Evolutionary conservation across 306 rosid genomes (phyloP).

Genomic region (Crataegus laevigata): DNA sequence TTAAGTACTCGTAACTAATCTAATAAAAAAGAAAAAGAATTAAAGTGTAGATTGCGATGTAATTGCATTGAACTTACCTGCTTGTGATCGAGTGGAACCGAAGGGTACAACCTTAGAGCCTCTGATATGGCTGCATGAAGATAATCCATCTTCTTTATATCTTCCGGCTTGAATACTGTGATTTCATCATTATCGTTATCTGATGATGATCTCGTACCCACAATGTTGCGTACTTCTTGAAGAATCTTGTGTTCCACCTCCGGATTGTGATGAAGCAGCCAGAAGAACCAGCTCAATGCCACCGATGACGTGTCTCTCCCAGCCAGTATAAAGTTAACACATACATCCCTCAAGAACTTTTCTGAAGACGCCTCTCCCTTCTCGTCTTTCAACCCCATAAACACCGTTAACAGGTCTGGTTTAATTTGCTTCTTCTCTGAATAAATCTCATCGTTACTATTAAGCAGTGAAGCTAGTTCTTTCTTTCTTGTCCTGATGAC

Average conservation of each 20-base stretch:
- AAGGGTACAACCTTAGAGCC: slow-evolving; percentile 81
- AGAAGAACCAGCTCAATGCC: slow-evolving; percentile 96
- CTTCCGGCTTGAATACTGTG: slow-evolving; percentile 44
- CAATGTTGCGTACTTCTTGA: slow-evolving; percentile 45
- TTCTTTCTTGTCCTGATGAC: slow-evolving; percentile 68
- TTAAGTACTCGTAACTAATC: not conserved
- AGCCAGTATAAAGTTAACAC: slow-evolving; percentile 84
- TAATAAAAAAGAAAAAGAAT: not conserved
- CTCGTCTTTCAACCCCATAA: slow-evolving; percentile 69
- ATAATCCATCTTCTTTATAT: slow-evolving; percentile 89
- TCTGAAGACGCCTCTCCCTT: slow-evolving; percentile 49
- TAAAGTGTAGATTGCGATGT: not conserved
- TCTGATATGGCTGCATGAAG: slow-evolving; percentile 89
- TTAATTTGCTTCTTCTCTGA: slow-evolving; percentile 8
- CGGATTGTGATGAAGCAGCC: slow-evolving; percentile 63
- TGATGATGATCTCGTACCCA: slow-evolving; percentile 36
- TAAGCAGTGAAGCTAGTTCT: slow-evolving; percentile 23
- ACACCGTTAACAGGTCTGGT: slow-evolving; percentile 62
- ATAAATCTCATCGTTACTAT: not conserved
- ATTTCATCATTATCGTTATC: not conserved
- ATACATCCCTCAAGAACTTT: slow-evolving; percentile 81
- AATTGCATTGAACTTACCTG: slow-evolving; percentile 42
- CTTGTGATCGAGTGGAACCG: slow-evolving; percentile 87
- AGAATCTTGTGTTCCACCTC: slow-evolving; percentile 55
- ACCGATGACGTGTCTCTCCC: slow-evolving; percentile 98